Evolutionary conservation across 176 grass and related monocot species (phyloP), one percentile per base, ranked within the genome.

Genomic region (Aegilops bicornis): DNA sequence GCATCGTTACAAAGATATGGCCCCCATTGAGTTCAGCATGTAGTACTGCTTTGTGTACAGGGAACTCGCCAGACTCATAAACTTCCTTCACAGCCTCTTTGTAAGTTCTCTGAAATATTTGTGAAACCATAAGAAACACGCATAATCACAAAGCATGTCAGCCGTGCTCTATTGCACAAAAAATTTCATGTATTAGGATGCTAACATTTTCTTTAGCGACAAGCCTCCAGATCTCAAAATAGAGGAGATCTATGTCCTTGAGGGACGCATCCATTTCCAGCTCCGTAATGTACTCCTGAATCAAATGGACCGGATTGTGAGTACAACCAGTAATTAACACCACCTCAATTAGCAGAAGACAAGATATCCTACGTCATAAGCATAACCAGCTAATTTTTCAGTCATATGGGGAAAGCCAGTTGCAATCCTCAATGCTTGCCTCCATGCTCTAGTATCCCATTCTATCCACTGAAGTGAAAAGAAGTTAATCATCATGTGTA

Each of bases 351-450:
- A 25, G 71, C 36, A 85, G 8, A 33, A 30, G 24, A 77, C 1
- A n/a, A 6, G 1, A 67, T 8, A 64, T 15, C 37, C 22, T 75
- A 84, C 82, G 7, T 23, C 4, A 52, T 85, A 77, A 45, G 60
- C 83, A 74, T 10, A 40, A 50, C 0, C 5, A 45, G 60, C 73
- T 67, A 85, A 77, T 67, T 4, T 0, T 7, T 20, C 1, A 67
- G 43, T 47, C 42, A 85, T 78, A 56, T 78, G 45, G 7, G 9
- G 52, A 24, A 85, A 58, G 4, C 17, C 4, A 39, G 45, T 47
- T 39, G 73, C 83, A 58, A 85, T 85, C 83, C 67, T 78, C 13
- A 29, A 25, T 10, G 83, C 73, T 85, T 85, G 83, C 8, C 3
- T 3, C 47, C 8, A 50, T 56, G 13, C 42, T 48, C 60, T 77